Evolutionary conservation across 441 rosid genomes (phyloP).

Genomic region (Arabidopsis lyrata): DNA sequence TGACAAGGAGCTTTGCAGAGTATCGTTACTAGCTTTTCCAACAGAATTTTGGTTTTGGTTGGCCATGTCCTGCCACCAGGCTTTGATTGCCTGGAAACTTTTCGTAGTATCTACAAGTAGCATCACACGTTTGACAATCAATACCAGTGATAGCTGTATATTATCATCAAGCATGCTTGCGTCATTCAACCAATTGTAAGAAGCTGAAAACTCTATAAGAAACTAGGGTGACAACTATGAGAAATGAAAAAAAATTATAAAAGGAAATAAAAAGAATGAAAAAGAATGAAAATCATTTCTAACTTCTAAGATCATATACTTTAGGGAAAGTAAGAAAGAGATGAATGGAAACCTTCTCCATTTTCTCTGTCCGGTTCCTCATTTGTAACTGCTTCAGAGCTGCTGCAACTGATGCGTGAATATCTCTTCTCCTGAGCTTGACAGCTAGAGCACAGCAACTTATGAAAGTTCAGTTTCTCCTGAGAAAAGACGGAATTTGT

Average conservation of each 20-base stretch:
- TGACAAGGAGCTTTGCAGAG: conserved; percentile 45
- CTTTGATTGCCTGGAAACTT: conserved; percentile 79
- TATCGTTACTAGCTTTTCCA: conserved; percentile 47
- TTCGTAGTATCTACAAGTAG: conserved; percentile 64
- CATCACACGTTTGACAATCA: conserved; percentile 28
- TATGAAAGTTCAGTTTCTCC: conserved; percentile 89
- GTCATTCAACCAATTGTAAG: conserved; percentile 13
- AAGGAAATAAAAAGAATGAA: neutral
- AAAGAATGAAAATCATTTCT: conserved; percentile 21
- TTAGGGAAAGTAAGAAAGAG: neutral
- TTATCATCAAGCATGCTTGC: conserved; percentile 16
- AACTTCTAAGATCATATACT: conserved; percentile 7
- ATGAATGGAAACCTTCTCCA: conserved; percentile 56
- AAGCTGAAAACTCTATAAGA: conserved; percentile 12
- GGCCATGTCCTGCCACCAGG: conserved; percentile 97
- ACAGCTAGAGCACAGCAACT: conserved; percentile 77
- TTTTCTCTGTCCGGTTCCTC: conserved; percentile 46
- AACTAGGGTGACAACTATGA: conserved; percentile 12
- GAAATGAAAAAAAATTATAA: neutral
- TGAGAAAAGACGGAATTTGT: conserved; percentile 44
- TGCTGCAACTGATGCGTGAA: conserved; percentile 43
- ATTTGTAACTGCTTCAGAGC: conserved; percentile 41
- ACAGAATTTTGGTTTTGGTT: conserved; percentile 55
- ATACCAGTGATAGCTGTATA: conserved; percentile 8
- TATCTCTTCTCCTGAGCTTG: conserved; percentile 65